Evolutionary conservation across 192 early-diverging fungal genomes (phyloP).

Genomic region (Coemansia sp.): DNA sequence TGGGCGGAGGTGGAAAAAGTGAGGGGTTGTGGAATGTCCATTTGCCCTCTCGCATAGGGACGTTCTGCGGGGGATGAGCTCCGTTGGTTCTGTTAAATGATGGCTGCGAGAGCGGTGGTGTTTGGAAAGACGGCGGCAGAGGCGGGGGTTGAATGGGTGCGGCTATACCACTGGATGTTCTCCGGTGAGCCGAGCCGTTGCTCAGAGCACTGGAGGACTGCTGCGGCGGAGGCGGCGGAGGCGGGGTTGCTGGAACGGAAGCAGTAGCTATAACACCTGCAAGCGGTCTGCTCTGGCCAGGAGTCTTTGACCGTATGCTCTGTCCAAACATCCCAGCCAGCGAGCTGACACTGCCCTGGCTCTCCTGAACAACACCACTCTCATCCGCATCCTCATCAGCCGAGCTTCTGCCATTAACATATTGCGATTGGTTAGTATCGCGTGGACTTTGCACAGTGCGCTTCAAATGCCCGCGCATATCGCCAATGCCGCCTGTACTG

Average conservation of each 20-base stretch:
- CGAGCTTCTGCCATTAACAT: conserved; percentile 25
- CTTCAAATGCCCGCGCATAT: conserved; percentile 22
- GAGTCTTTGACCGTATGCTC: conserved; percentile 18
- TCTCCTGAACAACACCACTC: conserved; percentile 44
- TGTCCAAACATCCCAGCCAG: conserved; percentile 54
- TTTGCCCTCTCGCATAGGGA: conserved; percentile 48
- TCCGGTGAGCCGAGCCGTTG: conserved; percentile 12
- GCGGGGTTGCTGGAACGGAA: conserved; percentile 15
- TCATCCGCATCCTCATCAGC: conserved; percentile 14
- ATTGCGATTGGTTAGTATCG: conserved; percentile 1
- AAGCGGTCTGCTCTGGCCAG: conserved; percentile 14
- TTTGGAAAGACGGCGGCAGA: conserved; percentile 20
- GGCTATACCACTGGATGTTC: conserved; percentile 21
- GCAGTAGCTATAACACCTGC: conserved; percentile 1
- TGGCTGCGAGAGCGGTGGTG: conserved; percentile 12
- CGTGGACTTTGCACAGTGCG: conserved; percentile 7
- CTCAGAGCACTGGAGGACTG: neutral
- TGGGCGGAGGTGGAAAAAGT: conserved; percentile 33
- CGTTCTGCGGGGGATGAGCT: neutral
- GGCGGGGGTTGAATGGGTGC: conserved; percentile 35
- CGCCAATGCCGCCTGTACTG: conserved; percentile 9
- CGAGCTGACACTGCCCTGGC: conserved; percentile 54
- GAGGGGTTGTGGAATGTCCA: conserved; percentile 49
- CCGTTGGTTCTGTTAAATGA: neutral
- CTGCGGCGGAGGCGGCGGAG: conserved; percentile 15